Base-by-base conservation (phyloP, 371 early-diverging fungal genomes). In the Syncephalastrum monosporum region DNA sequence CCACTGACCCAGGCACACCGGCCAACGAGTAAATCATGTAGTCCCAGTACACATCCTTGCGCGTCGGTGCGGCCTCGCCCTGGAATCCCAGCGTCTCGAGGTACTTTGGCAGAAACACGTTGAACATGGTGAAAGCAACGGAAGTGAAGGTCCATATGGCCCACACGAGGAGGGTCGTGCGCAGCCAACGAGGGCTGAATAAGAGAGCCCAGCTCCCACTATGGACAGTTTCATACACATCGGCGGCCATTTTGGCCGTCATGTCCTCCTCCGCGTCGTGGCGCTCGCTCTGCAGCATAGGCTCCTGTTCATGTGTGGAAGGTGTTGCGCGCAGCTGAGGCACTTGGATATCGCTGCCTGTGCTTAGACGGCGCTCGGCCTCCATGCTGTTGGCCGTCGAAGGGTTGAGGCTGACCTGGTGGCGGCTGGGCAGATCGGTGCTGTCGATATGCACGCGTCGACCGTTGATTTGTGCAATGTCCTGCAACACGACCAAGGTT, bases 91-190 rank as follows among this genome's bases (percentile, higher is more conserved):
- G 79, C 15, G 79, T 75, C 55, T 89, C 86, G 23, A 92, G 71
- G 48, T 84, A 86, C 57, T 90, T 87, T 13, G 91, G 91, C 13
- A 91, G 61, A 59, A 91, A 92, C 14, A 89, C 91, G 64, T 91
- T 92, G 67, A 91, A 92, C 79, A 91, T 90, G n/a, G 89, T 91
- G 64, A 84, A 94, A 0, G 90, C 91, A 58, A 89, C 64, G 0
- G 91, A 82, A 1, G 91, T 87, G 24, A 91, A 65, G 1, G 83
- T 78, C 94, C 94, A 92, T 41, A 92, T 90, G n/a, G 69, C 46
- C 87, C 90, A 91, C 8, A 91, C 78, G 43, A 91, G 61, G 0
- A 88, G 27, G 2, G 92, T 90, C 3, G 89, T 90, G 23, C 68
- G 33, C 25, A 83, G 65, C 74, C 83, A 82, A 42, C 70, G 60